Percentiles rank a stretch among this genome's conserved stretches.
Evolutionary conservation across 2,329 filamentous ascomycete genomes (phyloP).

Genomic region (Colletotrichum sp.): DNA sequence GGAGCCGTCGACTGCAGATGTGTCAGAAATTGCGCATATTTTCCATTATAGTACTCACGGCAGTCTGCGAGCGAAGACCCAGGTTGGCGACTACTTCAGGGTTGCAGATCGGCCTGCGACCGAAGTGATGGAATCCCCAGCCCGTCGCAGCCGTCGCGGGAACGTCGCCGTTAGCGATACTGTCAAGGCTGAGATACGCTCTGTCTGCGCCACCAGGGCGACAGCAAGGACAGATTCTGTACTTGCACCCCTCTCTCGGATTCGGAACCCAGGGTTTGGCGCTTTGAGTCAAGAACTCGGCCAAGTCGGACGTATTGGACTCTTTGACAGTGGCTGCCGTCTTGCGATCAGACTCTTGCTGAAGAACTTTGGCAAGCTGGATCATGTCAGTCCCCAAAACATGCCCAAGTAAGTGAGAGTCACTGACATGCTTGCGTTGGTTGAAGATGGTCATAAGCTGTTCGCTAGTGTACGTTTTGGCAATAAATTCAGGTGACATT

Average conservation of each 20-base stretch:
- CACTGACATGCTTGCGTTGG: conserved; percentile 54
- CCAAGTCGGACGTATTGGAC: not conserved
- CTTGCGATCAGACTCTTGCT: conserved; percentile 6
- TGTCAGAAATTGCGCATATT: not conserved
- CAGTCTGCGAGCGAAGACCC: conserved; percentile 40
- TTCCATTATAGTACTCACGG: conserved; percentile 30
- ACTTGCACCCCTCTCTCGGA: conserved; percentile 50
- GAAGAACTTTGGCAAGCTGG: conserved; percentile 11
- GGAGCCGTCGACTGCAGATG: not conserved
- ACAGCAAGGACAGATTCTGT: conserved; percentile 56
- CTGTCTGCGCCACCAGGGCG: conserved; percentile 48
- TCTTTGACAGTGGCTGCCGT: not conserved
- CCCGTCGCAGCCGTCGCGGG: conserved; percentile 54
- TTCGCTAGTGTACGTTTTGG: conserved; percentile 45
- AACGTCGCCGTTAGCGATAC: conserved; percentile 54
- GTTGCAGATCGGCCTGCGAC: conserved; percentile 48
- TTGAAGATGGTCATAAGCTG: conserved; percentile 54
- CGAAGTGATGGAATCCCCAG: conserved; percentile 54
- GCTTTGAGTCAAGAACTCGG: not conserved
- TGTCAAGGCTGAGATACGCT: conserved; percentile 54
- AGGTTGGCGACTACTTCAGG: conserved; percentile 43
- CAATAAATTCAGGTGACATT: conserved; percentile 43
- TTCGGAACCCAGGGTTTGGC: conserved; percentile 41
- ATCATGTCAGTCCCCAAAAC: no score
- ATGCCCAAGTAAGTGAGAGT: not conserved